A percentile compares a stretch with the other conserved stretches of the same genome.
phyloP scores from a whole-genome alignment of 2,329 filamentous ascomycete species.

The Clarireedia hainanense region DNA sequence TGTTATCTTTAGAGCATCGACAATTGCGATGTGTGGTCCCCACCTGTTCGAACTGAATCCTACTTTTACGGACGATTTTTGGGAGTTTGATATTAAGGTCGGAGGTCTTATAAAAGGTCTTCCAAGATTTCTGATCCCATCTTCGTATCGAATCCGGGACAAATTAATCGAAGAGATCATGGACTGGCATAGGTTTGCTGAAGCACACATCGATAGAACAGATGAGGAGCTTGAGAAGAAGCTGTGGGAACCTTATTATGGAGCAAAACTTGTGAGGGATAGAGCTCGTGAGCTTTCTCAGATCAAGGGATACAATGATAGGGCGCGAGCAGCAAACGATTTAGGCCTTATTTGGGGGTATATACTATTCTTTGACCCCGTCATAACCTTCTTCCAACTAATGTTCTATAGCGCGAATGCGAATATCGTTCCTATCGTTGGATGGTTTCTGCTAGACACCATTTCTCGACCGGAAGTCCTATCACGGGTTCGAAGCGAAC shows the following conservation, averaged over 20 bases:
- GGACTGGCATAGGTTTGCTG: conserved; percentile 24
- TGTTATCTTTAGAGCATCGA: conserved; percentile 22
- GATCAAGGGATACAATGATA: conserved; percentile 10
- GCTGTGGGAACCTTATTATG: conserved; percentile 27
- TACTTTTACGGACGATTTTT: conserved; percentile 23
- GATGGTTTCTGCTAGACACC: conserved; percentile 25
- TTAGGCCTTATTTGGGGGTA: conserved; percentile 22
- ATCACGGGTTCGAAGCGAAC: conserved; percentile 17
- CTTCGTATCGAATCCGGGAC: conserved; percentile 19
- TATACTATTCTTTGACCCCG: background rate
- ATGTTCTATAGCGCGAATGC: conserved; percentile 18
- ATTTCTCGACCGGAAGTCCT: conserved; percentile 18
- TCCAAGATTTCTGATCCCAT: conserved; percentile 24
- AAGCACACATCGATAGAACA: conserved; percentile 10
- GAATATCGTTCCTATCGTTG: conserved; percentile 21
- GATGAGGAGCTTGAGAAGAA: conserved; percentile 11
- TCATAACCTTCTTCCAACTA: background rate
- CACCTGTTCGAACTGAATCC: conserved; percentile 23
- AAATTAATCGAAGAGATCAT: conserved; percentile 17
- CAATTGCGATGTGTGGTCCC: conserved; percentile 23
- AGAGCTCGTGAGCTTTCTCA: conserved; percentile 8
- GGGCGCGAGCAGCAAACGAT: conserved; percentile 15
- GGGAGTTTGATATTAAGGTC: conserved; percentile 24
- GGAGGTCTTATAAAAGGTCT: conserved; percentile 18
- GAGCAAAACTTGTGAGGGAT: conserved; percentile 24